Evolutionary conservation across 768 basidiomycete genomes (phyloP), one percentile per base, ranked within the genome.

Genomic region (Russula brevipes): DNA sequence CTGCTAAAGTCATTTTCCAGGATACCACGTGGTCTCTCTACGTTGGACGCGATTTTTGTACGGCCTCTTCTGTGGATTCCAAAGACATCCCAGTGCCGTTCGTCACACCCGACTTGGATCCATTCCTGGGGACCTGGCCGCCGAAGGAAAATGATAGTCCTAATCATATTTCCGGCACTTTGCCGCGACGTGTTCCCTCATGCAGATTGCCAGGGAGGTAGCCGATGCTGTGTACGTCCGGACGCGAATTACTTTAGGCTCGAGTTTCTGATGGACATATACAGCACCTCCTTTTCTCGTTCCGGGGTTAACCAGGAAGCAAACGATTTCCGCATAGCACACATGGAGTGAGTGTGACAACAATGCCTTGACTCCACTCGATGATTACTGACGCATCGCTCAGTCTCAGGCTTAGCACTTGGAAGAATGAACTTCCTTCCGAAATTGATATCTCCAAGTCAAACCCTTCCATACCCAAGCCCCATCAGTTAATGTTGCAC

Each of bases 11-110:
- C 16, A 6, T 3, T 30, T 59, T 8, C 14, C 54, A 84, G 79
- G 85, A 86, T 59, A 81, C 84, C 5, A 85, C 82, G 56, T 86
- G 85, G 85, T 83, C 82, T 1, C 74, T 86, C 0, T 85, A 85
- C 55, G 83, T 85, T n/a, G 85, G 85, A 8, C 78, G 85, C 19
- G 84, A 85, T 57, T 82, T 81, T 69, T 79, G 78, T 58, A 76
- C 84, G 30, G 70, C 79, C 1, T 69, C 73, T 7, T 78, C 77
- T 2, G 70, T 74, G 30, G 75, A 75, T 35, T 64, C 70, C 31
- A 73, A 75, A 46, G 71, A 70, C 16, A 75, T 82, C 54, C 75
- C 80, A 0, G 73, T 81, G 58, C 82, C 83, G 2, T 78, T 77
- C 61, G 78, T 82, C 11, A 79, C 82, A 39, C 65, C 73, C 0